Conservation (phyloP, 2,329 filamentous ascomycete species). For the Chaetothyriales sp. region DNA sequence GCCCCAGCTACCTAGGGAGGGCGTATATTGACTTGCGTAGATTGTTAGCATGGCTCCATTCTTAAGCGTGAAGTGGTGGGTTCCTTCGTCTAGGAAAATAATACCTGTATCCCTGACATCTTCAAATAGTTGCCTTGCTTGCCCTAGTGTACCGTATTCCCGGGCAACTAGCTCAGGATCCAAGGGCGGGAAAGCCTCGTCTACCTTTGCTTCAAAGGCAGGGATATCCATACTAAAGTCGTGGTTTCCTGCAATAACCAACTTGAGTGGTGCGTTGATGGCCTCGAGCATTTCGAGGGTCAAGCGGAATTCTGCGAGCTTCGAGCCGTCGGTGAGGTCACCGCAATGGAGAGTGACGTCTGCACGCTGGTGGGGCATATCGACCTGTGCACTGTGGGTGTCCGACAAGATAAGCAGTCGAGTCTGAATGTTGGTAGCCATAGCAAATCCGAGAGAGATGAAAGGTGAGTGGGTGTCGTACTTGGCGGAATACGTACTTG, state of each 20-base stretch:
- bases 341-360: conserved; percentile 43
- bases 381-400: conserved; percentile 27
- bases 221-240: conserved; percentile 33
- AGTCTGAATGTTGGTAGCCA: conserved; percentile 23
- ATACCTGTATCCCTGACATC: conserved; percentile 28
- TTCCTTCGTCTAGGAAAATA: conserved; percentile 39
- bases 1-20: conserved; percentile 33
- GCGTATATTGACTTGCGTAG: conserved; percentile 43
- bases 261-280: conserved; percentile 38
- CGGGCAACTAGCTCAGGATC: conserved; percentile 21
- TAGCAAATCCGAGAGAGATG: too few species aligned
- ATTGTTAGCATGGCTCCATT: conserved; percentile 39
- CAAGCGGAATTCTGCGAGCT: conserved; percentile 27
- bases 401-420: conserved; percentile 33
- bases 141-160: conserved; percentile 29
- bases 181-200: conserved; percentile 18
- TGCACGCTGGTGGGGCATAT: conserved; percentile 22
- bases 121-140: conserved; percentile 29
- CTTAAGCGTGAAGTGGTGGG: conserved; percentile 31
- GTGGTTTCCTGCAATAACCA: conserved; percentile 45
- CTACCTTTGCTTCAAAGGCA: conserved; percentile 25
- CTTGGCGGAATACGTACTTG: too few species aligned
- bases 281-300: conserved; percentile 31
- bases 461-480: too few species aligned
- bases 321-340: conserved; percentile 35